Base-by-base conservation (phyloP, 331 rosid genomes). In the Telfairia occidentalis region DNA sequence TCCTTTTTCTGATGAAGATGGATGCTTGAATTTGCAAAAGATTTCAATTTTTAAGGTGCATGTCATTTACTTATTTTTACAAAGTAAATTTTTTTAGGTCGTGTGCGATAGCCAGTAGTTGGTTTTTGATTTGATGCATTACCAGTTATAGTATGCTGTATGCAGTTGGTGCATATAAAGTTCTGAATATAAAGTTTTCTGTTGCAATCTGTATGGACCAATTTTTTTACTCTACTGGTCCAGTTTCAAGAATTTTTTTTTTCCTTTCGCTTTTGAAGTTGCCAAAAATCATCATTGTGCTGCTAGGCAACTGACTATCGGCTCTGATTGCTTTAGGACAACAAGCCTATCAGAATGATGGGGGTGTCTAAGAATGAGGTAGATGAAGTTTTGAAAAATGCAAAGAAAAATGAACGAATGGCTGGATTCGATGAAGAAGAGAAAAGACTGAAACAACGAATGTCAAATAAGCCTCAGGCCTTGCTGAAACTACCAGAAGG, bases 351-450 rank as follows among this genome's bases (percentile, higher is more conserved):
- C 77, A 80, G 89, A 82, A 91, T 95, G 98, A 90, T 91, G 98
- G 98, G 98, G 50, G 96, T 85, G 60, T 78, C 86, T 45, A 79
- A 84, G 74, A 83, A 80, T 74, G 97, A 95, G 84, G 86, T 95
- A 49, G 92, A 91, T 18, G 90, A 90, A 78, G 89, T 91, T 86
- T 84, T 91, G 75, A 78, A 88, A 79, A 83, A 75, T 77, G 89
- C 90, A 26, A 86, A 87, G 75, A 80, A 66, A 48, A 86, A 94
- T 81, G 83, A 84, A 71, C 92, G 97, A 83, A 87, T 94, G 83
- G 90, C 86, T 83, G 97, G 97, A 85, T 94, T 94, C 78, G 90
- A 88, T 73, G 92, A 91, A 13, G 98, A 89, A 86, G 98, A 94
- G 77, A 88, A 80, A 81, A 88, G 96, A 78, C 57, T 87, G 78